Evolutionary conservation across 202 grass and related monocot species (phyloP), one percentile per base, ranked within the genome.

Genomic region (Alloteropsis angusta): DNA sequence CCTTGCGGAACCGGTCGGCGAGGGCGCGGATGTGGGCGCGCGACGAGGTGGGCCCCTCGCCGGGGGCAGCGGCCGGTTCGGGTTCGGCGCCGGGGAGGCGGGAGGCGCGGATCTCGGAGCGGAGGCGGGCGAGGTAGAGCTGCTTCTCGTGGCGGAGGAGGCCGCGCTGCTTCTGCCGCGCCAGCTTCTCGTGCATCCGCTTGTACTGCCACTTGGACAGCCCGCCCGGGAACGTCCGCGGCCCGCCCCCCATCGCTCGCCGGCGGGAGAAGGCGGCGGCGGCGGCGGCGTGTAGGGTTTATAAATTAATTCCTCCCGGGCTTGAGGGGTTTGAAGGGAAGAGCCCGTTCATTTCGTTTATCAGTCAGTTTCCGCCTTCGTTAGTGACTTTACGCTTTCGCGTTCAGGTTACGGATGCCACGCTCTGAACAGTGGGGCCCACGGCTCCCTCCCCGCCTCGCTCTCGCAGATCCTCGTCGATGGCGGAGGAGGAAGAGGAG

Each of bases 151-250:
- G 77, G 61, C 85, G 81, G 38, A 97, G 87, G 73, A 97, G 87
- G 36, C 90, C 79, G 47, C 44, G 81, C 68, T 89, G 74, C 85
- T 97, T 97, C 59, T 85, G 77, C 50, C 87, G 83, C 43, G 91
- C 94, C 54, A 94, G 78, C 83, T 94, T 97, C 87, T 97, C 91
- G 70, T 94, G 94, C 94, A 92, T 88, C 66, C 91, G 83, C 85
- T 85, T 94, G 87, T 97, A 85, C 71, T 94, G 89, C 94, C 94
- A 97, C 66, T 92, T 97, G 21, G 78, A 87, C 30, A 94, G 80
- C 69, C 91, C 89, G 0, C 94, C 94, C 5, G 91, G 87, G 83
- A 94, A 97, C 70, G 91, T 97, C 58, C 91, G 79, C 18, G 88
- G 93, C 1, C 93, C 93, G 35, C 93, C 84, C 18, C 93, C 93